Evolutionary conservation across 441 rosid genomes (phyloP), one percentile per base, ranked within the genome.

Genomic region (Croton laevigatus): DNA sequence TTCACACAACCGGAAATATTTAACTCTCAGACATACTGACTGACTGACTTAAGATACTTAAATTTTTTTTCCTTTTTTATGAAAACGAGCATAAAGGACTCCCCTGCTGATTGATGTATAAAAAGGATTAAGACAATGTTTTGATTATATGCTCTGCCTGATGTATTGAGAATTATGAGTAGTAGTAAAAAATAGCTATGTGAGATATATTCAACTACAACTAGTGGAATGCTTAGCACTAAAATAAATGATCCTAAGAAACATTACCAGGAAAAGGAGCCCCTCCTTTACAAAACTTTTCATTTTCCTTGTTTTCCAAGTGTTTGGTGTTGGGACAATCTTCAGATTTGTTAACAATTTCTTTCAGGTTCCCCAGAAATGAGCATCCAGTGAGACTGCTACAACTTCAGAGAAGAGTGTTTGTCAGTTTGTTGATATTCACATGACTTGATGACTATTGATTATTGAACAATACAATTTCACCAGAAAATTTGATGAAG

Each of bases 211-310:
- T 58, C 36, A 11, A n/a, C 13, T 46, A 65, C 11, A 57, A 38
- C 59, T 8, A 1, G 20, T 53, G 13, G 44, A 70, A 65, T 11
- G 67, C 36, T 40, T 44, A 67, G 66, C n/a, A 64, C 36, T 51
- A 63, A 40, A 36, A 55, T 22, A 42, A 40, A 48, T 59, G 44
- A 71, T 13, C 65, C 27, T 44, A 67, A 42, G 65, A 38, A 61
- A 61, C 37, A 59, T 78, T 81, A 88, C 93, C 89, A 63, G 82
- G 69, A 71, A 72, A 20, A 59, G 69, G 73, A 49, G 61, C 42
- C 20, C 23, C 45, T 75, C 67, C 71, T 17, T 80, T 61, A 36
- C 59, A 65, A 48, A 76, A 68, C 71, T 76, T 80, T 64, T 64
- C 54, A 23, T 12, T 74, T 73, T 74, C 80, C 75, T 69, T 78